Percentiles rank a stretch among this genome's conserved stretches.
These are phyloP conservation scores for Trypanosoma congolense DNA, from an alignment of 208 protist genomes.

Conservation along the genomic window DNA sequence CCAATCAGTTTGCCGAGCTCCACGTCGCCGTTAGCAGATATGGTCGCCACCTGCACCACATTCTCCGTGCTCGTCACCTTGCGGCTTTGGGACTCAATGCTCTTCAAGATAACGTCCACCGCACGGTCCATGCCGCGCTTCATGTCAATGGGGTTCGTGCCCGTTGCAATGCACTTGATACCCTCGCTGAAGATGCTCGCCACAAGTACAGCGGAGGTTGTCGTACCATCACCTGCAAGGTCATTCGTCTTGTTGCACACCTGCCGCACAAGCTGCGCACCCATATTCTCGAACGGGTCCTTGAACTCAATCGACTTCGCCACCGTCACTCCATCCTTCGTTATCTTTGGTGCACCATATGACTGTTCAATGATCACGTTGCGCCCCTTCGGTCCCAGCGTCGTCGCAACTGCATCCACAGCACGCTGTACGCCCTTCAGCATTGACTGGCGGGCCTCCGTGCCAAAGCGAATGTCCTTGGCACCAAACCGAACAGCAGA, in stretches of 20 bases:
- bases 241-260: conserved; percentile 99
- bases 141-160: conserved; percentile 99
- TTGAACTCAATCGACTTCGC: conserved; percentile 98
- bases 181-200: conserved; percentile 97
- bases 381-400: conserved; percentile 98
- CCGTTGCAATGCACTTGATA: conserved; percentile 95
- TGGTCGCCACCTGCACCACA: conserved; percentile 97
- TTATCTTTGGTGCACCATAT: conserved; percentile 98
- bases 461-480: conserved; percentile 95
- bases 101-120: conserved; percentile 86
- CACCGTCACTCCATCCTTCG: conserved; percentile 99
- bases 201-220: conserved; percentile 98
- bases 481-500: conserved; percentile 38
- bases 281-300: conserved; percentile 98
- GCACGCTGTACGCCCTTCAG: conserved; percentile 94
- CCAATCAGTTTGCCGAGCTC: conserved; percentile 98
- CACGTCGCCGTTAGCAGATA: conserved; percentile 98
- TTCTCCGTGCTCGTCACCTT: conserved; percentile 94
- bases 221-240: conserved; percentile 98
- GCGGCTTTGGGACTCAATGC: conserved; percentile 90
- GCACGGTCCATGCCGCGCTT: conserved; percentile 97
- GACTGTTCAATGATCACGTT: conserved; percentile 99
- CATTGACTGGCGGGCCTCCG: conserved; percentile 90
- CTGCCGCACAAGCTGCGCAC: conserved; percentile 95
- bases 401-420: conserved; percentile 95